Conservation (phyloP, 163 green algal genomes). For the Chlorella variabilis region DNA sequence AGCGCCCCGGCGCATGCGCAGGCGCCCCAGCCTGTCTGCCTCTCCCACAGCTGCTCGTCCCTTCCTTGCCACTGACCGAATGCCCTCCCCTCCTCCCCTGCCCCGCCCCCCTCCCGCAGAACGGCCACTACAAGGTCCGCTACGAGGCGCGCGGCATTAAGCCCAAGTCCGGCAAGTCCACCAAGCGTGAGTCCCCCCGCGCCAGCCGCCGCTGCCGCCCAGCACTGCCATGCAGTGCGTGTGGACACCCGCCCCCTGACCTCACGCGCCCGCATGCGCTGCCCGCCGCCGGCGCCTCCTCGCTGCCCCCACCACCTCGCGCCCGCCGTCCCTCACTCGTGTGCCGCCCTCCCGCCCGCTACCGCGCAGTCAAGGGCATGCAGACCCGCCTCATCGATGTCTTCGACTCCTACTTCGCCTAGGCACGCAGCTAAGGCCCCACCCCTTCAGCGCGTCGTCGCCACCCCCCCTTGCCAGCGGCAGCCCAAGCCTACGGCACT, state of each 20-base stretch:
- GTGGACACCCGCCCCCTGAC: too few species aligned
- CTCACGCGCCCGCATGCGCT: too few species aligned
- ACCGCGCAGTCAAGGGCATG: neutral
- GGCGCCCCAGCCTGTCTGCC: neutral
- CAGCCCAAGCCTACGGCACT: too few species aligned
- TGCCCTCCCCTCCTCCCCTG: too few species aligned
- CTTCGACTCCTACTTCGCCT: neutral
- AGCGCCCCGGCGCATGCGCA: too few species aligned
- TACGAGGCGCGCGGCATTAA: slow-evolving; percentile 11
- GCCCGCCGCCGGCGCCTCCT: too few species aligned
- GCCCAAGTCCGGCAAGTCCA: neutral
- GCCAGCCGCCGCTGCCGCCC: neutral
- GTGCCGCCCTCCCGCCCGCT: neutral
- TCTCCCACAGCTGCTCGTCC: neutral
- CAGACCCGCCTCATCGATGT: slow-evolving; percentile 9
- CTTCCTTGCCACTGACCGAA: neutral
- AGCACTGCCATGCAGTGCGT: too few species aligned
- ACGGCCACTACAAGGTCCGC: neutral
- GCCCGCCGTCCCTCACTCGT: too few species aligned
- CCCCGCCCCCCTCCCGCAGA: neutral
- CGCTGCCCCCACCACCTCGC: too few species aligned
- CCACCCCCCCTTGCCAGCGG: too few species aligned
- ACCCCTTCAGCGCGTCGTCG: neutral
- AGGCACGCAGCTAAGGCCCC: neutral
- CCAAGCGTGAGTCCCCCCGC: neutral